Percentiles rank a stretch among this genome's conserved stretches.
Evolutionary conservation across 257 asterid species (phyloP).

Genomic region (Capsicum rhomboideum): DNA sequence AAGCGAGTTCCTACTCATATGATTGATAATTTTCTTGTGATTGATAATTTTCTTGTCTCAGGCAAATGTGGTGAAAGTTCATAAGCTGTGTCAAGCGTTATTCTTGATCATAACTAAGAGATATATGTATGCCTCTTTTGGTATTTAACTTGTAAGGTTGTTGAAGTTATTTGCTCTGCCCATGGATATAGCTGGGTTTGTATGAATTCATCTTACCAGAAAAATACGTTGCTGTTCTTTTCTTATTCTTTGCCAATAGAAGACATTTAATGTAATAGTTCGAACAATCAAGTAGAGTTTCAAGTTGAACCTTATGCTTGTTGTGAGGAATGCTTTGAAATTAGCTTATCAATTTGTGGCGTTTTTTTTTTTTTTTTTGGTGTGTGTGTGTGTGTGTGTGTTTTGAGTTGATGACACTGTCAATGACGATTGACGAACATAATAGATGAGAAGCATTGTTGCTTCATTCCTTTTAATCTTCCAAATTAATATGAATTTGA

Average conservation of each 20-base stretch:
- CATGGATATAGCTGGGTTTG: neutral
- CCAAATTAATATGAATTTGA: neutral
- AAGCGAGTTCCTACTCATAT: neutral
- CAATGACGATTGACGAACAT: neutral
- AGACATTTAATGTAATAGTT: neutral
- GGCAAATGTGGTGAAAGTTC: neutral
- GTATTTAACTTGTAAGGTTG: neutral
- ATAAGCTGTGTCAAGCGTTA: neutral
- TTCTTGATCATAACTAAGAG: neutral
- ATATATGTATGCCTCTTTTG: neutral
- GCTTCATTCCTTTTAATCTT: neutral
- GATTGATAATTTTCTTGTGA: neutral
- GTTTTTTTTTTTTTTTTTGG: no score
- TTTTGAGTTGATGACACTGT: neutral
- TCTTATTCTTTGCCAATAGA: neutral
- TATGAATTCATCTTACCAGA: neutral
- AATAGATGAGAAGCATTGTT: neutral
- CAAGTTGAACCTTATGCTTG: neutral
- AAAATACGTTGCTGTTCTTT: neutral
- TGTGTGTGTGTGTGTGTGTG: no score
- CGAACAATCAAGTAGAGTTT: neutral
- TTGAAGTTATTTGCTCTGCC: neutral
- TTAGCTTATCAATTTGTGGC: neutral
- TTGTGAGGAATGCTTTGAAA: neutral
- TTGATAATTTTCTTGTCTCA: neutral